Evolutionary conservation across 2,329 filamentous ascomycete genomes (phyloP).

Genomic region (Ophiocordyceps camponoti-floridani): DNA sequence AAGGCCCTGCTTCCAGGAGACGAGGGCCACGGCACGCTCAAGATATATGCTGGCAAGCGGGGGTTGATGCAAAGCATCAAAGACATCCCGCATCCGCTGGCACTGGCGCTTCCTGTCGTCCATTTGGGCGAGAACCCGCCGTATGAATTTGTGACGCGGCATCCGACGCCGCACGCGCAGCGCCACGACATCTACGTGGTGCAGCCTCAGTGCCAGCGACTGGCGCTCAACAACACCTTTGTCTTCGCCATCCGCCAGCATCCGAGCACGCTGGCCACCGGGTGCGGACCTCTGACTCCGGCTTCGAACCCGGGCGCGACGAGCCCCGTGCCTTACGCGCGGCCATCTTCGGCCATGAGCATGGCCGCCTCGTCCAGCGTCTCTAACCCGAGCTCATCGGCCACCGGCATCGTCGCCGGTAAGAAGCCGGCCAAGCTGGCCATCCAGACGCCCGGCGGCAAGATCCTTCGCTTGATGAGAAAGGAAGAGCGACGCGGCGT

Average conservation of each 20-base stretch:
- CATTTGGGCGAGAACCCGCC: conserved; percentile 86
- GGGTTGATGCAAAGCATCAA: conserved; percentile 96
- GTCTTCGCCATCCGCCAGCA: conserved; percentile 94
- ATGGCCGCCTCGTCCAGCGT: conserved; percentile 40
- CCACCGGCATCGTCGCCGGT: conserved; percentile 32
- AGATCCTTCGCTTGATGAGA: conserved; percentile 75
- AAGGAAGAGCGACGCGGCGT: conserved; percentile 52
- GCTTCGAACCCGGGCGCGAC: conserved; percentile 27
- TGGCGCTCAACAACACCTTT: conserved; percentile 93
- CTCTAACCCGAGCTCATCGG: conserved; percentile 34
- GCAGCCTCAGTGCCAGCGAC: conserved; percentile 76
- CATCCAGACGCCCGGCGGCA: conserved; percentile 84
- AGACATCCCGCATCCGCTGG: conserved; percentile 83
- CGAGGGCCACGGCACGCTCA: conserved; percentile 73
- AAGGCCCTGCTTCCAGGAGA: conserved; percentile 86
- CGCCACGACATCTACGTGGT: conserved; percentile 93
- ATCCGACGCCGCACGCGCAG: conserved; percentile 95
- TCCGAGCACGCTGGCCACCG: conserved; percentile 36
- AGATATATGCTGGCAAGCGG: conserved; percentile 83
- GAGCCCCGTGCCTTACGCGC: conserved; percentile 42
- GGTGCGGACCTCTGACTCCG: conserved; percentile 20
- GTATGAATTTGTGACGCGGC: conserved; percentile 82
- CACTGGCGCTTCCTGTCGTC: conserved; percentile 74
- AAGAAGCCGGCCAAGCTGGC: conserved; percentile 90
- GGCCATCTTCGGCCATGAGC: conserved; percentile 46